These are phyloP conservation scores for Forsythia suspensa DNA, from an alignment of 257 asterid species.

Conservation along the genomic window DNA sequence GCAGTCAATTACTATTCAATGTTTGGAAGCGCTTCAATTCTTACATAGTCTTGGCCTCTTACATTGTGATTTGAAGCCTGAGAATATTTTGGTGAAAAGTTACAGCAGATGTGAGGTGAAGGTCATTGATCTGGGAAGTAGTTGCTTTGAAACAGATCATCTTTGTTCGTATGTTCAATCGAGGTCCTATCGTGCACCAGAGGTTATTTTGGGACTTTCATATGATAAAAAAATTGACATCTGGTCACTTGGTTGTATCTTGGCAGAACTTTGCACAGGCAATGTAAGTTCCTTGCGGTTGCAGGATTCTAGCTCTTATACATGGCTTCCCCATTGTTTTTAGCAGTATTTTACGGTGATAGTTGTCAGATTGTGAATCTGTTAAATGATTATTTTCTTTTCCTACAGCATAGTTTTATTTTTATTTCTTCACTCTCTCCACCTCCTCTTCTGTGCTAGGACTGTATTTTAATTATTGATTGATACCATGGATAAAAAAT, in stretches of 20 bases:
- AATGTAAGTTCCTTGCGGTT: conserved; percentile 49
- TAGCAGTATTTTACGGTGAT: neutral
- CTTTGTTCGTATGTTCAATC: conserved; percentile 82
- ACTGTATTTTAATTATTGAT: neutral
- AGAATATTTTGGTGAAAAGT: conserved; percentile 79
- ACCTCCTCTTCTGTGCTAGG: neutral
- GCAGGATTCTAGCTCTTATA: conserved; percentile 4
- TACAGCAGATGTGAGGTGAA: conserved; percentile 85
- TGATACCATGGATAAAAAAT: neutral
- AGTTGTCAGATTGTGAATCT: neutral
- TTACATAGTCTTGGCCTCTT: conserved; percentile 73
- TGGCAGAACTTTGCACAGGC: conserved; percentile 89
- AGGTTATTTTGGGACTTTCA: conserved; percentile 73
- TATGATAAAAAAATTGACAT: conserved; percentile 71
- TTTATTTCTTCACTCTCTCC: neutral
- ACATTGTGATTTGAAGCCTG: conserved; percentile 84
- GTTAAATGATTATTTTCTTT: neutral
- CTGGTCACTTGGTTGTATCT: conserved; percentile 84
- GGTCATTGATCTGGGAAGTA: conserved; percentile 82
- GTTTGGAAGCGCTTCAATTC: conserved; percentile 75
- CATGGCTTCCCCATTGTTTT: neutral
- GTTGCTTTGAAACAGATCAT: conserved; percentile 80
- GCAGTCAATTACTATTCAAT: conserved; percentile 73
- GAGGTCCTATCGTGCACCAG: conserved; percentile 80
- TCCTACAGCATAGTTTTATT: neutral